Conservation (phyloP, 2,329 filamentous ascomycete species). For the Fusarium incarnatum region DNA sequence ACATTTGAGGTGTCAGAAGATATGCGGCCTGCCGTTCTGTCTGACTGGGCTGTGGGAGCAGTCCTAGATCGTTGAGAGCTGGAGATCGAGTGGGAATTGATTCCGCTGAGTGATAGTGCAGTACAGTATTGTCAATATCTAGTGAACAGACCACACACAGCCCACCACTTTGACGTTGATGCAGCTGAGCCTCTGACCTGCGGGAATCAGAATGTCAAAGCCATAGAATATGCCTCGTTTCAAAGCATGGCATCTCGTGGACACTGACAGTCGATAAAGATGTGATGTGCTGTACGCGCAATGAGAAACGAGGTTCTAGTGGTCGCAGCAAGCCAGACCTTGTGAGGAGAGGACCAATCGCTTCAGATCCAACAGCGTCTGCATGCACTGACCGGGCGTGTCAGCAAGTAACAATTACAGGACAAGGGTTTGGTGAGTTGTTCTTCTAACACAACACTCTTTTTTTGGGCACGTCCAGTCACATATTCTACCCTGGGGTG, state of each 20-base stretch:
- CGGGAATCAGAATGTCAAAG: background rate
- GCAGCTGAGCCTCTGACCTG: constrained; percentile 33
- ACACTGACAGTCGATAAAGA: background rate
- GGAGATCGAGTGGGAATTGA: constrained; percentile 1
- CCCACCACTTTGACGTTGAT: constrained; percentile 10
- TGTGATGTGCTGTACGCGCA: constrained; percentile 20
- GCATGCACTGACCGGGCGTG: constrained; percentile 23
- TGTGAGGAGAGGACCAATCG: constrained; percentile 29
- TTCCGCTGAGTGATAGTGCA: background rate
- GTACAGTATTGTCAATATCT: background rate
- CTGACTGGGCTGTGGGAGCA: constrained; percentile 11
- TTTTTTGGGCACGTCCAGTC: constrained; percentile 27
- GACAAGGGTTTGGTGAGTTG: constrained; percentile 25
- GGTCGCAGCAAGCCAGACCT: constrained; percentile 38
- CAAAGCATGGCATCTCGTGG: constrained; percentile 34
- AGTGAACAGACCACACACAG: constrained; percentile 17
- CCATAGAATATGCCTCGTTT: constrained; percentile 24
- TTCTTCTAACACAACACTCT: background rate
- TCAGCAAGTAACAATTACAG: constrained; percentile 23
- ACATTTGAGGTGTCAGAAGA: constrained; percentile 22
- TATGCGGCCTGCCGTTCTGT: constrained; percentile 27
- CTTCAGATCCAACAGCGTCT: constrained; percentile 14
- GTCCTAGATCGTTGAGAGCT: constrained; percentile 16
- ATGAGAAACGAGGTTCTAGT: constrained; percentile 29
- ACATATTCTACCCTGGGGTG: constrained; percentile 24